Base-by-base conservation (phyloP, 1,284 basidiomycete species). In the Cutaneotrichosporon spelunceum region DNA sequence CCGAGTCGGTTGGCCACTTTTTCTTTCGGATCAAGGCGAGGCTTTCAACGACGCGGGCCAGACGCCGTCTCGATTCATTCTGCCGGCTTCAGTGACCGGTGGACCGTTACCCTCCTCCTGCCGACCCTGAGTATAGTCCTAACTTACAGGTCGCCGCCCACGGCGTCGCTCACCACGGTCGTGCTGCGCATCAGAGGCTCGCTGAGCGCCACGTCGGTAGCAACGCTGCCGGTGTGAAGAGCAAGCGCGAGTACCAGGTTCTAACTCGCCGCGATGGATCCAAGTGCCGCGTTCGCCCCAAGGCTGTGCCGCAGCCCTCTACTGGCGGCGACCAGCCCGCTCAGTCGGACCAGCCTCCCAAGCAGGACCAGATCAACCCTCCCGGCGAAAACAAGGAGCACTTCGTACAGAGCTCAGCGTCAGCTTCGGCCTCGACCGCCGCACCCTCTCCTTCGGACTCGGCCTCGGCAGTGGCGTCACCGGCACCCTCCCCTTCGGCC, bases 171-270 rank as follows among this genome's bases (percentile, higher is more conserved):
- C 57, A 58, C 47, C 54, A 53, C 58, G 57, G 27, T 19, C 64
- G 33, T 11, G 2, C 52, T 13, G 34, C 52, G 23, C 60, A 56
- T 56, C 56, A 58, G 47, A 33, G 16, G 24, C 29, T 48, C 42
- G 30, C 47, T 26, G 53, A n/a, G 29, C 44, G 45, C 36, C 26
- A 30, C 26, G 34, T 29, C 33, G 42, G 42, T 53, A 49, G 60
- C 56, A 13, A 29, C 45, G 27, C 39, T 24, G 57, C 21, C 52
- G 58, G 52, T 23, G 50, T 61, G 44, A 26, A 57, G 57, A 11
- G 10, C 53, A 57, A 66, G 60, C 79, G 87, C 11, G 86, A 26
- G 33, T 58, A 36, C 16, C 80, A 53, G 29, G 39, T 64, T 53
- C 49, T 60, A 33, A 59, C 33, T 5, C 65, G 62, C 29, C 64